phyloP scores from a whole-genome alignment of 768 basidiomycete species.

The Naganishia onofrii region DNA sequence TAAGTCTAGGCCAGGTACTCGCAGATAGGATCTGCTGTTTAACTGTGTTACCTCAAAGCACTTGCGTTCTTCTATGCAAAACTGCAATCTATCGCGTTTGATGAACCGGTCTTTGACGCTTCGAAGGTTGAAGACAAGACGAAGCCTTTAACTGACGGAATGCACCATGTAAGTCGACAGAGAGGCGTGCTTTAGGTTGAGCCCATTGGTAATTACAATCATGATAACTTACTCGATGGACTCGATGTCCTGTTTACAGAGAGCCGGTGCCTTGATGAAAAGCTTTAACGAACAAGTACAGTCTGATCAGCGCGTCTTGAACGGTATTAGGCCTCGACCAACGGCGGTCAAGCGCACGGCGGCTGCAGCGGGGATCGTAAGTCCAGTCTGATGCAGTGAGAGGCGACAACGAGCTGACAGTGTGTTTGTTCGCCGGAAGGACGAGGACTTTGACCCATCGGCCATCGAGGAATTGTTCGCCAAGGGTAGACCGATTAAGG shows the following conservation, averaged over 20 bases:
- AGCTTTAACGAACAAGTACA: conserved; percentile 69
- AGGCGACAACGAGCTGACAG: not conserved
- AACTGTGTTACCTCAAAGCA: conserved; percentile 55
- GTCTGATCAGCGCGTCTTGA: conserved; percentile 65
- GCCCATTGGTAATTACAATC: too few relatives aligned
- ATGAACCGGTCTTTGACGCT: conserved; percentile 74
- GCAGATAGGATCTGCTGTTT: not conserved
- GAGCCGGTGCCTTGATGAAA: conserved; percentile 66
- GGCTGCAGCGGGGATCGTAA: not conserved
- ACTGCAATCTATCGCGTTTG: conserved; percentile 86
- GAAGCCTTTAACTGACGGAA: conserved; percentile 68
- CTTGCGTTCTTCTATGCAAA: conserved; percentile 85
- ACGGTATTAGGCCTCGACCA: conserved; percentile 51
- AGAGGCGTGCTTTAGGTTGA: too few relatives aligned
- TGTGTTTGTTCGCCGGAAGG: conserved; percentile 49
- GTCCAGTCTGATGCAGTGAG: not conserved
- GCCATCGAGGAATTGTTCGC: conserved; percentile 70
- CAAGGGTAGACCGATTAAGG: conserved; percentile 65
- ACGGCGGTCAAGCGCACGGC: conserved; percentile 62
- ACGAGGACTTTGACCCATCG: conserved; percentile 63
- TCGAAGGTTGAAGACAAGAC: conserved; percentile 79
- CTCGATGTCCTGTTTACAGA: conserved; percentile 53
- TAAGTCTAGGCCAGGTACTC: conserved; percentile 52
- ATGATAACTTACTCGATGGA: not conserved
- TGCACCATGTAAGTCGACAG: conserved; percentile 65